Evolutionary conservation across 208 protist genomes (phyloP), one percentile per base, ranked within the genome.

Genomic region (Acanthamoeba sp.): DNA sequence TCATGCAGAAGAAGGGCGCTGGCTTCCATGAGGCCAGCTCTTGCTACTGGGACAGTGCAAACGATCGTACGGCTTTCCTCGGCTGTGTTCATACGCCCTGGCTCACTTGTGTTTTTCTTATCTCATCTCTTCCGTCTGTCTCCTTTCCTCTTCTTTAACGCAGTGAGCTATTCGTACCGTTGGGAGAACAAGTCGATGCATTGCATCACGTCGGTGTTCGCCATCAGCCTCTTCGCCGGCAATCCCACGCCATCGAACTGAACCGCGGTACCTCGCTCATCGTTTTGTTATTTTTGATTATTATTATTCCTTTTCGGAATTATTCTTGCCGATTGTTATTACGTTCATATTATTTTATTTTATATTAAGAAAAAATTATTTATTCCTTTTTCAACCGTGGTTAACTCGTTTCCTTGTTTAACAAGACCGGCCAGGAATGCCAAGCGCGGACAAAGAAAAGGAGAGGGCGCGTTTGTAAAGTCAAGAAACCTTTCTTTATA

Each of bases 1-100:
- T 98, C 24, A 96, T 98, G 95, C 98, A 98, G 94, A 98, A 98
- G 94, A 98, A 97, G 57, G 97, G 97, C 32, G 97, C 97, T 20
- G 97, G 98, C 3, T 95, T 98, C 38, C 97, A 98, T 92, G 96
- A 95, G 45, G 96, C 97, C 7, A 96, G 69, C 22, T 97, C 97
- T 10, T 98, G 97, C 95, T 97, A 96, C 95, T 98, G 97, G 97
- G 97, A 98, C 92, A 97, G 91, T 48, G 32, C 93, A 9, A 96
- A 52, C 14, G 97, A 98, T 69, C 95, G 96, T 95, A 48, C 27
- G 52, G 36, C 32, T 38, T 10, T 36, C 87, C 34, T 29, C 69
- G 14, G 16, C 22, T 16, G 3, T 90, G 52, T 29, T 71, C 24
- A 29, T 57, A 22, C 24, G 52, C 52, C 52, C 20, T 57, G 20